Conservation (phyloP, 2,329 filamentous ascomycete genomes). For the Apiospora rasikravindrae region DNA sequence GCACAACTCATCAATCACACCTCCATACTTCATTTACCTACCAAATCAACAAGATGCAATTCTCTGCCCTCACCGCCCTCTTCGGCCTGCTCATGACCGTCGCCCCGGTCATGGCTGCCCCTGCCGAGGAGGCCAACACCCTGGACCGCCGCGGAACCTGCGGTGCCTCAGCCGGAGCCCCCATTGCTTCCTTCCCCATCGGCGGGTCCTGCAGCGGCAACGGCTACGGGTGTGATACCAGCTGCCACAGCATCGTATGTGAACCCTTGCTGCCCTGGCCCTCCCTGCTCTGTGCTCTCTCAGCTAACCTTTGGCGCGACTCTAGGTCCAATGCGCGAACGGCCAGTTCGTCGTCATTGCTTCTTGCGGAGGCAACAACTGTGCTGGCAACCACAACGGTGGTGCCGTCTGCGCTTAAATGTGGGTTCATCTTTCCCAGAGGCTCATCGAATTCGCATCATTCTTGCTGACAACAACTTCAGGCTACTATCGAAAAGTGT, state of each 20-base stretch:
- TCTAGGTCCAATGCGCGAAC: constrained; percentile 29
- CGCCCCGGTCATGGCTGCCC: constrained; percentile 25
- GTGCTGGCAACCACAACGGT: constrained; percentile 28
- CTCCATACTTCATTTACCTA: not conserved
- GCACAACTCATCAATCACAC: not conserved
- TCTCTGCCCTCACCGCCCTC: constrained; percentile 17
- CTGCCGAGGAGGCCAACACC: constrained; percentile 17
- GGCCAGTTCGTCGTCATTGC: constrained; percentile 28
- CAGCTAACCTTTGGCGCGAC: not conserved
- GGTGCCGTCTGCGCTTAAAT: constrained; percentile 26
- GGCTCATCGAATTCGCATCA: not conserved
- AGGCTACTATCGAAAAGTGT: no score
- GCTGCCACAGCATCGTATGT: constrained; percentile 26
- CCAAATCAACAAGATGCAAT: not conserved
- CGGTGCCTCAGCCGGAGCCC: constrained; percentile 26
- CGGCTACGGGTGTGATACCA: constrained; percentile 25
- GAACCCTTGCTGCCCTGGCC: no score
- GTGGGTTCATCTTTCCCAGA: not conserved
- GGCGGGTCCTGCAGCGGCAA: constrained; percentile 26
- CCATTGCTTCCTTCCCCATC: constrained; percentile 25
- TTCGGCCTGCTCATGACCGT: constrained; percentile 25
- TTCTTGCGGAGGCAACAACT: constrained; percentile 25
- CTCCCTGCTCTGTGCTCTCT: not conserved
- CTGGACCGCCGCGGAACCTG: constrained; percentile 23
- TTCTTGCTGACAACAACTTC: no score